Base-by-base conservation (phyloP, 2,329 filamentous ascomycete species). In the Nemania abortiva region DNA sequence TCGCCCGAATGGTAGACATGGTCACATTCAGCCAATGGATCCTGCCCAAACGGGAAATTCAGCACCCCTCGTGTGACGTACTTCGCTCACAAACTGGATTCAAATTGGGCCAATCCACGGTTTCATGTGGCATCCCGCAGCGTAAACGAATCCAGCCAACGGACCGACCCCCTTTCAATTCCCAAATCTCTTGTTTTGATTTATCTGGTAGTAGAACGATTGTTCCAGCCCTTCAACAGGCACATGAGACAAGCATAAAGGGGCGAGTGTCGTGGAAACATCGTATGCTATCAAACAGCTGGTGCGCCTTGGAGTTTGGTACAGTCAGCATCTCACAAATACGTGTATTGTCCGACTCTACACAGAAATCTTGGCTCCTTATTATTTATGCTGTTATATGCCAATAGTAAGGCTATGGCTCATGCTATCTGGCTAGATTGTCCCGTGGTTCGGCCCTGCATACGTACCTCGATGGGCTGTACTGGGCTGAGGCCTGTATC, bases 51-150 rank as follows among this genome's bases (percentile, higher is more conserved):
- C 3, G 20, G 66, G 66, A 66, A 49, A 62, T 37, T 18, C 52
- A 59, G 45, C 60, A 20, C 50, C 57, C 66, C 62, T 61, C 66
- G 52, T 66, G 66, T 66, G 66, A 69, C 63, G 63, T 69, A 61
- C 24, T 47, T 62, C 37, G 39, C 29, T 24, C 34, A 24, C 45
- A 47, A 52, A 22, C 53, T 62, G 49, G 52, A 65, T 57, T 61
- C 10, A 29, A 39, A 54, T 34, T 65, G 29, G 55, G 61, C 47
- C 52, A 56, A 66, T 66, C 57, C 57, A 52, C 27, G 27, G 66
- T 69, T 69, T 69, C 66, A 66, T 66, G 63, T 69, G 63, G 52
- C 57, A 69, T 66, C 62, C 63, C 37, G 60, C 37, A 24, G 57
- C 11, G 27, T 37, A 31, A 37, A 53, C 18, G 39, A 50, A 42